A percentile compares a stretch with the other conserved stretches of the same genome.
phyloP scores from a whole-genome alignment of 257 asterid species.

The Primulina tabacum region DNA sequence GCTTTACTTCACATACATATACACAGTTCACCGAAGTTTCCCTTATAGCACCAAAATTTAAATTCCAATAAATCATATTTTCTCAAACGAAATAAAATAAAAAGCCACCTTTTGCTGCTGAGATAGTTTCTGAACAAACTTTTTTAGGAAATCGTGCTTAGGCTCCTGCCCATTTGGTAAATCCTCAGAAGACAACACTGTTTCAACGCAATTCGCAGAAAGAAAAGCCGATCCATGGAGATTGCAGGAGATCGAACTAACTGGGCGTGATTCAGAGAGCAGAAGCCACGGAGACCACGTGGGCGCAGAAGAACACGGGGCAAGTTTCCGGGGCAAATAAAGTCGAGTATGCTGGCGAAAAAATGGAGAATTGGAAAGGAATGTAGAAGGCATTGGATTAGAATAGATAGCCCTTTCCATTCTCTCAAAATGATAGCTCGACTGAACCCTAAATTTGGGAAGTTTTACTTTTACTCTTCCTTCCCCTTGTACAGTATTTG shows the following conservation, averaged over 20 bases:
- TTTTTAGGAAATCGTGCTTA: background rate
- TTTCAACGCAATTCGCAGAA: background rate
- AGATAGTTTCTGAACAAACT: background rate
- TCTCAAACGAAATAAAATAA: background rate
- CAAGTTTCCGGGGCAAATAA: background rate
- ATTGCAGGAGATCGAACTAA: conserved; percentile 7
- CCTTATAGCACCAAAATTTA: background rate
- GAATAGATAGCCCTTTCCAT: background rate
- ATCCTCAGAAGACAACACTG: background rate
- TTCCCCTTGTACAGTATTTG: no score
- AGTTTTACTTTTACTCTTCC: background rate
- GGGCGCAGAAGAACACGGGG: background rate
- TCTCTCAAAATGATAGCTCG: background rate
- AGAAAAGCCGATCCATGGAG: background rate
- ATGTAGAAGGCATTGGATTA: background rate
- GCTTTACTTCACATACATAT: background rate
- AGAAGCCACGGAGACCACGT: background rate
- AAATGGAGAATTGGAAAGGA: background rate
- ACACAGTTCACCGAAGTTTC: background rate
- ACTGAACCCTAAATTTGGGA: background rate
- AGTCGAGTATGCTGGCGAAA: conserved; percentile 2
- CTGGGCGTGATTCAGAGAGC: background rate
- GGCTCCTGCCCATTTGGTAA: background rate
- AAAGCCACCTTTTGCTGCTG: background rate
- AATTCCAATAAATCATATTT: background rate